A percentile compares a stretch with the other conserved stretches of the same genome.
Evolutionary conservation across 306 rosid species (phyloP).

Genomic region (Corylus americana): DNA sequence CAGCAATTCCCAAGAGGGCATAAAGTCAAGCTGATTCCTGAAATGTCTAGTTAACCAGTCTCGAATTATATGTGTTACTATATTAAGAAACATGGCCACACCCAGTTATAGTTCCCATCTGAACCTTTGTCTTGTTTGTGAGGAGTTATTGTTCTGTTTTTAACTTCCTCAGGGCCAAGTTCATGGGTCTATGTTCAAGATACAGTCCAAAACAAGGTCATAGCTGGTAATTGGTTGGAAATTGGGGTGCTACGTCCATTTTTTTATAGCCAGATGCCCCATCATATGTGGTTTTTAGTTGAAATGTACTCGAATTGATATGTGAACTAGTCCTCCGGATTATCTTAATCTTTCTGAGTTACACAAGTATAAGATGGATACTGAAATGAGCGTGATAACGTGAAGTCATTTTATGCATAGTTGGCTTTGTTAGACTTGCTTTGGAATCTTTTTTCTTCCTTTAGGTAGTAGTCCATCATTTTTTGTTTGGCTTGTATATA

Average conservation of each 20-base stretch:
- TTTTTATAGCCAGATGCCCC: background rate
- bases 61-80: background rate
- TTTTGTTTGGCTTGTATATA: background rate
- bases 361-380: conserved; percentile 5
- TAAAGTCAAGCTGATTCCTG: background rate
- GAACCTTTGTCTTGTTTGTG: background rate
- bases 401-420: conserved; percentile 12
- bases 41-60: background rate
- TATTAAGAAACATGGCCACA: background rate
- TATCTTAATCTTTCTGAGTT: background rate
- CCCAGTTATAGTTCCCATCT: background rate
- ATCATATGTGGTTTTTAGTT: background rate
- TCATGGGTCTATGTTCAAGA: background rate
- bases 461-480: background rate
- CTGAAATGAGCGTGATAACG: background rate
- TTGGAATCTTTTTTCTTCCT: conserved; percentile 14
- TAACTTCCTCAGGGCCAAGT: background rate
- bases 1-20: background rate
- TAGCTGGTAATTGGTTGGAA: background rate
- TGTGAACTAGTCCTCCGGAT: background rate
- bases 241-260: background rate
- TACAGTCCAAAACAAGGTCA: background rate
- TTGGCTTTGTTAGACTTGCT: background rate
- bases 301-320: background rate
- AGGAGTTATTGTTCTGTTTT: background rate